Evolutionary conservation across 768 basidiomycete genomes (phyloP).

Genomic region (Tricholoma furcatifolium): DNA sequence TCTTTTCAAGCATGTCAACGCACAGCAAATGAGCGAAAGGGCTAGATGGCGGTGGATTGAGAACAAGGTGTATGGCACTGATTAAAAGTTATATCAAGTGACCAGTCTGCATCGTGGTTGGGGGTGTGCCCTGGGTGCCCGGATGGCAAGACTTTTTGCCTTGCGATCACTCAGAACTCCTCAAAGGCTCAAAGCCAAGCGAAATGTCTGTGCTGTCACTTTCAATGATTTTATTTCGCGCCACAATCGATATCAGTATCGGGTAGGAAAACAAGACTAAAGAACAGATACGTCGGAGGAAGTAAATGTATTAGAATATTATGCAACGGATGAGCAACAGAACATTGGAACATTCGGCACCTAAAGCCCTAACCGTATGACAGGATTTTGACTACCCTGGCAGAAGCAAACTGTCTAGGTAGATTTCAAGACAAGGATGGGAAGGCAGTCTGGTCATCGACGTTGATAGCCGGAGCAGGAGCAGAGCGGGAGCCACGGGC

Average conservation of each 20-base stretch:
- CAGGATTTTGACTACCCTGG: conserved; percentile 14
- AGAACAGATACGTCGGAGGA: conserved; percentile 16
- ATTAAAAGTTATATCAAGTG: conserved; percentile 5
- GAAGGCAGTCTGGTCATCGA: conserved; percentile 86
- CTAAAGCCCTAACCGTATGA: conserved; percentile 12
- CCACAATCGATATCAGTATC: conserved; percentile 13
- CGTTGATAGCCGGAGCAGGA: conserved; percentile 48
- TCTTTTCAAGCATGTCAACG: conserved; percentile 51
- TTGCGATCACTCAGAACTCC: too few relatives aligned
- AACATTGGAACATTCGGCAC: conserved; percentile 12
- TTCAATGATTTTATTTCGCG: conserved; percentile 24
- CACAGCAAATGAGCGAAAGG: neutral
- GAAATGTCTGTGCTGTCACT: conserved; percentile 20
- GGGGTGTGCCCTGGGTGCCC: neutral
- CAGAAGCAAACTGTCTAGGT: neutral
- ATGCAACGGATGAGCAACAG: conserved; percentile 19
- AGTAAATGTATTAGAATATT: conserved; percentile 16
- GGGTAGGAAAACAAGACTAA: conserved; percentile 20
- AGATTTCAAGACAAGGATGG: conserved; percentile 69
- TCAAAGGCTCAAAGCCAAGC: neutral
- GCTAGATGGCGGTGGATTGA: neutral
- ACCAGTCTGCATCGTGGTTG: conserved; percentile 3
- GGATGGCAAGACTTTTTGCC: too few relatives aligned
- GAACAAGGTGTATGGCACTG: neutral
- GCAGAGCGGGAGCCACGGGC: conserved; percentile 45